A percentile compares a stretch with the other conserved stretches of the same genome.
Conservation (phyloP, 768 basidiomycete species). For the Hypsizygus marmoreus region DNA sequence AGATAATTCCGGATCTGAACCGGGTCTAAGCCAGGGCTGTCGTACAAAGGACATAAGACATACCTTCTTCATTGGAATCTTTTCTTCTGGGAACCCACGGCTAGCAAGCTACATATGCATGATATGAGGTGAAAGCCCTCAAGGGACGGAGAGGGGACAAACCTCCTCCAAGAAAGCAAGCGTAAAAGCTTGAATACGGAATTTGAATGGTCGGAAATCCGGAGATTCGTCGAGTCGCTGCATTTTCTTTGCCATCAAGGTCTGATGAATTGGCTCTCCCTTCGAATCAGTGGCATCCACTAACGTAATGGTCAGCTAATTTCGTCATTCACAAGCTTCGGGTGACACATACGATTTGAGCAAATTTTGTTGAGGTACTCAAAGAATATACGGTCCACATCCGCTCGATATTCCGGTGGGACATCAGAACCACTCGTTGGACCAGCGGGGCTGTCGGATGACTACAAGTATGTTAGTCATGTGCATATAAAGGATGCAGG, state of each 20-base stretch:
- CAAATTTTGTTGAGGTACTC: constrained; percentile 86
- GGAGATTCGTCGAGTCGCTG: constrained; percentile 93
- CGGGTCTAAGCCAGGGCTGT: constrained; percentile 11
- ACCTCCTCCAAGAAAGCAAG: constrained; percentile 94
- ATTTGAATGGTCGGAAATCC: constrained; percentile 98
- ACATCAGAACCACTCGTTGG: constrained; percentile 49
- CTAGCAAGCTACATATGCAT: constrained; percentile 63
- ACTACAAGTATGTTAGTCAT: constrained; percentile 18
- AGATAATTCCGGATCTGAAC: constrained; percentile 88
- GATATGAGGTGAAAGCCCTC: not conserved
- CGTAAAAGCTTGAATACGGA: constrained; percentile 97
- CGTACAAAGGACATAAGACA: constrained; percentile 23
- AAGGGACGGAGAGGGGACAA: not conserved
- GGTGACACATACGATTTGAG: constrained; percentile 71
- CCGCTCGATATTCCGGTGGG: constrained; percentile 75
- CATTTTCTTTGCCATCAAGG: constrained; percentile 99
- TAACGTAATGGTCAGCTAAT: constrained; percentile 32
- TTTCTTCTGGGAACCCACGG: constrained; percentile 90
- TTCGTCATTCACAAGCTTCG: constrained; percentile 18
- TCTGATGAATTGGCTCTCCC: constrained; percentile 96
- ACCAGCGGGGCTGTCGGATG: constrained; percentile 31
- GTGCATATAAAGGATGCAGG: not conserved
- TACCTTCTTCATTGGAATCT: constrained; percentile 96
- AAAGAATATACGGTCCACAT: constrained; percentile 90
- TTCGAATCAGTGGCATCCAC: constrained; percentile 93